Conservation (phyloP, 306 rosid species). For the Vigna unguiculata region DNA sequence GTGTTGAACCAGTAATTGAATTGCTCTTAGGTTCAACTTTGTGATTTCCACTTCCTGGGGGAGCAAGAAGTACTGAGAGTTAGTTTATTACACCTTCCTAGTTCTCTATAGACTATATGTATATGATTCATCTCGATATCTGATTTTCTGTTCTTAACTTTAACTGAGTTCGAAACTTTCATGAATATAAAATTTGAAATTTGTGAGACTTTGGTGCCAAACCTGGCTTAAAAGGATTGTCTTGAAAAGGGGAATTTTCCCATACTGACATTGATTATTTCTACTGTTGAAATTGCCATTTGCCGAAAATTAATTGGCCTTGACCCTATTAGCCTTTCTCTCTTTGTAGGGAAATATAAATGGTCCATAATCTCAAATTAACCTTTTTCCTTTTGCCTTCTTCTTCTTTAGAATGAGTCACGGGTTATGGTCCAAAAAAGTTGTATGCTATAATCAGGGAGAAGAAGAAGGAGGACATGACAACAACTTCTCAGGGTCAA, state of each 20-base stretch:
- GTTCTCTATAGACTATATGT: not conserved
- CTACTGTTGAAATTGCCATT: constrained; percentile 27
- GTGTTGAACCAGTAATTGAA: not conserved
- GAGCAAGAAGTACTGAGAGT: not conserved
- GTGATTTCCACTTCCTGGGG: not conserved
- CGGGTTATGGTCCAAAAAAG: constrained; percentile 50
- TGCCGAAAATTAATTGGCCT: constrained; percentile 38
- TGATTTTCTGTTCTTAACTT: not conserved
- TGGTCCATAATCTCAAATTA: constrained; percentile 49
- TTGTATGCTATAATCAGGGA: constrained; percentile 36
- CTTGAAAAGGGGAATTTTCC: constrained; percentile 32
- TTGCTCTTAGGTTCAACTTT: not conserved
- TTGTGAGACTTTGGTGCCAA: constrained; percentile 18
- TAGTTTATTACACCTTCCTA: not conserved
- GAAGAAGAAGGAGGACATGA: constrained; percentile 22
- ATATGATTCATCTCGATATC: not conserved
- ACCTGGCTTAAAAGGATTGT: constrained; percentile 7
- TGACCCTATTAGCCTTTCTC: constrained; percentile 37
- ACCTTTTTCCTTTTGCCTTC: constrained; percentile 45
- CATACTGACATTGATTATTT: constrained; percentile 22
- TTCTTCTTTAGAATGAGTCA: constrained; percentile 44
- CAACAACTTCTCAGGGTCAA: constrained; percentile 44
- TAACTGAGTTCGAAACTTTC: not conserved
- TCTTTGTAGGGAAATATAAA: constrained; percentile 40
- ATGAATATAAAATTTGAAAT: not conserved